These are phyloP conservation scores for Bremia lactucae DNA, from an alignment of 352 stramenopile species.

Conservation along the genomic window DNA sequence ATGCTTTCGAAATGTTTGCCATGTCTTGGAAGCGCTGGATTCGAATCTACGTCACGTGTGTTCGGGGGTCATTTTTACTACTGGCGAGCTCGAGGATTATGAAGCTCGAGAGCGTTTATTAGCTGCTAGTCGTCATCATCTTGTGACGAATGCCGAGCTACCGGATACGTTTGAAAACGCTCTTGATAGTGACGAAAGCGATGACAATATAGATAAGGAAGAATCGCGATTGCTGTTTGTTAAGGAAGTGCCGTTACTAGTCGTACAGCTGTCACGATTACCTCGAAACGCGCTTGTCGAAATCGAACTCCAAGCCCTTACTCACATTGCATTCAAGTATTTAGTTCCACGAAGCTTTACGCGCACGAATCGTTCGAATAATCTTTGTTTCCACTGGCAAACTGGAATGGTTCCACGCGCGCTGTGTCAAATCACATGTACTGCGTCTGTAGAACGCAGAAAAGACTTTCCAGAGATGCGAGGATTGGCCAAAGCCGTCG, in stretches of 20 bases:
- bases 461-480: slow-evolving; percentile 4
- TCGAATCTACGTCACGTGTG: slow-evolving; percentile 73
- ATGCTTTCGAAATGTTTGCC: slow-evolving; percentile 52
- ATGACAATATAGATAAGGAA: slow-evolving; percentile 66
- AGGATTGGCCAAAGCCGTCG: slow-evolving; percentile 13
- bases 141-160: slow-evolving; percentile 33
- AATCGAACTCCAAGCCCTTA: slow-evolving; percentile 66
- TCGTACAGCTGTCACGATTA: slow-evolving; percentile 57
- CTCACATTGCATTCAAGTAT: slow-evolving; percentile 50
- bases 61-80: slow-evolving; percentile 55
- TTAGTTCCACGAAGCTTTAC: slow-evolving; percentile 19
- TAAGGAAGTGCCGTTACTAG: slow-evolving; percentile 36
- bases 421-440: slow-evolving; percentile 42
- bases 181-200: slow-evolving; percentile 62
- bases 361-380: neutral
- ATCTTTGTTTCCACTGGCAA: slow-evolving; percentile 25
- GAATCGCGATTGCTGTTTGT: slow-evolving; percentile 34
- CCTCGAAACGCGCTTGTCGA: slow-evolving; percentile 63
- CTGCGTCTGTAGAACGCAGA: slow-evolving; percentile 12
- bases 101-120: slow-evolving; percentile 17
- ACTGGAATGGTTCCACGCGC: slow-evolving; percentile 29
- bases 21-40: slow-evolving; percentile 61
- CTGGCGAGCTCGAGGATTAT: slow-evolving; percentile 21
- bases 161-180: slow-evolving; percentile 43
- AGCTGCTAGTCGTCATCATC: slow-evolving; percentile 12